Conservation (phyloP, 1,139 yeast species). For the Lodderomyces jiufengensis region DNA sequence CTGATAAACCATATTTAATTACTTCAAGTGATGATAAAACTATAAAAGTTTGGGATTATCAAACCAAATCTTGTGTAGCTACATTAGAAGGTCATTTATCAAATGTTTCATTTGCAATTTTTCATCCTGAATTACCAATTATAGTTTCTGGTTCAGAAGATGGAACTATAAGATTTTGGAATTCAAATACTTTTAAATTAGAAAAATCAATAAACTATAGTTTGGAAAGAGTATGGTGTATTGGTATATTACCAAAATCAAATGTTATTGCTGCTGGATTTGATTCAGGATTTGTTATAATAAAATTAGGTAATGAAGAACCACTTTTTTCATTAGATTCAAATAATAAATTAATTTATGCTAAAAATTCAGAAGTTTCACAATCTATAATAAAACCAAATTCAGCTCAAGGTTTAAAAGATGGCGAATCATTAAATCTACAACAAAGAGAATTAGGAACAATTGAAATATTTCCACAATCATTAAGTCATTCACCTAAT, state of each 20-base stretch:
- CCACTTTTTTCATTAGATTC: slow-evolving; percentile 94
- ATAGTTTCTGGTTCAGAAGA: slow-evolving; percentile 82
- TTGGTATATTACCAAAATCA: slow-evolving; percentile 70
- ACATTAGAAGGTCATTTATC: slow-evolving; percentile 90
- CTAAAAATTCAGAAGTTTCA: slow-evolving; percentile 86
- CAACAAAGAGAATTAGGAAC: slow-evolving; percentile 87
- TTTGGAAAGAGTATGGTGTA: slow-evolving; percentile 96
- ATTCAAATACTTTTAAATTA: slow-evolving; percentile 72
- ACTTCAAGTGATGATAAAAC: slow-evolving; percentile 93
- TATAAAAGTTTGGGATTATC: slow-evolving; percentile 94
- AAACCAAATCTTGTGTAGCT: slow-evolving; percentile 93
- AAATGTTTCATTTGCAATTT: slow-evolving; percentile 93
- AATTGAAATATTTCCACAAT: slow-evolving; percentile 88
- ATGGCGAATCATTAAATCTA: slow-evolving; percentile 75
- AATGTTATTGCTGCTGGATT: slow-evolving; percentile 89
- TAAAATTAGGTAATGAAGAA: slow-evolving; percentile 89
- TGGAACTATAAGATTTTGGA: slow-evolving; percentile 78
- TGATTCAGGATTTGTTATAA: slow-evolving; percentile 86
- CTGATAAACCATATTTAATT: slow-evolving; percentile 93
- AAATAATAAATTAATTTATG: slow-evolving; percentile 85
- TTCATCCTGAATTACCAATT: slow-evolving; percentile 94
- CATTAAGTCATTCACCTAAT: slow-evolving; percentile 87
- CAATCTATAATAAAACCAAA: slow-evolving; percentile 76
- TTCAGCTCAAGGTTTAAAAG: slow-evolving; percentile 60
- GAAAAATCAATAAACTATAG: slow-evolving; percentile 91